Base-by-base conservation (phyloP, 2,329 filamentous ascomycete species). In the Apiospora marii region DNA sequence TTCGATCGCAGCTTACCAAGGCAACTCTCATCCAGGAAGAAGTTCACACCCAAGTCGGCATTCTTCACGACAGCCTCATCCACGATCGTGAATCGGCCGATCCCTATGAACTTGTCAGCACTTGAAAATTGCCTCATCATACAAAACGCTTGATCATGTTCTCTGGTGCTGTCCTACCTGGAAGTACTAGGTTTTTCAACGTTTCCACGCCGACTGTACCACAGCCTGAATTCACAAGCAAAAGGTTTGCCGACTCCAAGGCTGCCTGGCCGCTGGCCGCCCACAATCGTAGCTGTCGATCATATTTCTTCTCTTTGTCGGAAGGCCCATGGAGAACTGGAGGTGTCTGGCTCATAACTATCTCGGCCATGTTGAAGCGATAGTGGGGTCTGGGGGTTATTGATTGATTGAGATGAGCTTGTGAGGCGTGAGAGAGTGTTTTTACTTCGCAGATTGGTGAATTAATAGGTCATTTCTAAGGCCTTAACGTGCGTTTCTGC, bases 101-200 rank as follows among this genome's bases (percentile, higher is more conserved):
- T 93, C 4, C 95, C 92, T 92, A 67, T 44, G 49, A n/a, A 27
- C 14, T 49, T 53, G 61, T 82, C 71, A 82, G 79, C 71, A 69
- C 53, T 61, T 24, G 10, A 44, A 41, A 2, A 41, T 10, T 41
- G 7, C 37, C 5, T 19, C n/a, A 12, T 30, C 22, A 67, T 4
- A 46, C 4, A 30, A 68, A 22, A 2, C 24, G 13, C 14, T 41
- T 44, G 13, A 24, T 24, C 1, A 30, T 12, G 4, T 64, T 64
- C 58, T 34, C 16, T 13, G 58, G 34, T 4, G 53, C 34, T 19
- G 67, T 22, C 82, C 71, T 82, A 91, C 92, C 94, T 72, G 96
- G 96, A 12, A 99, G 86, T 3, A 99, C 94, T n/a, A 99, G 90
- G 80, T 99, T 99, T 87, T 99, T 99, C 74, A 99, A 88, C 0